These are phyloP conservation scores for Colletotrichum lentis DNA, from an alignment of 2,329 filamentous ascomycete genomes.

Conservation along the genomic window DNA sequence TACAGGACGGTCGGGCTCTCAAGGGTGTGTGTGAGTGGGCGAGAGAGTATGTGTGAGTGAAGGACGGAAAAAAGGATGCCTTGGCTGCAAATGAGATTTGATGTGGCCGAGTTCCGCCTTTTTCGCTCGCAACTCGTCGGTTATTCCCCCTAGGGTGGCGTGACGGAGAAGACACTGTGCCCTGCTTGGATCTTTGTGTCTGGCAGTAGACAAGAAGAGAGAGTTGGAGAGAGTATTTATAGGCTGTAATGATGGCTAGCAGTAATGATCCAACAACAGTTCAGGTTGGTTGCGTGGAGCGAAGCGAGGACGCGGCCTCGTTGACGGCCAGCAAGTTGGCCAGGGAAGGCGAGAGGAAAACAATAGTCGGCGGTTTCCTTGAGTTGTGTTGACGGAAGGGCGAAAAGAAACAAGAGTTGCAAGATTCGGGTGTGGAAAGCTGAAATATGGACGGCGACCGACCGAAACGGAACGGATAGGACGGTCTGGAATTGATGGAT, in stretches of 20 bases:
- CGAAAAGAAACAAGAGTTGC: conserved; percentile 18
- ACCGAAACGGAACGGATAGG: conserved; percentile 23
- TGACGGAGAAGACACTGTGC: conserved; percentile 28
- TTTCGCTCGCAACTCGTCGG: conserved; percentile 36
- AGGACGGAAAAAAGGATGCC: conserved; percentile 32
- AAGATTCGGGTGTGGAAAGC: neutral
- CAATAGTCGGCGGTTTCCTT: neutral
- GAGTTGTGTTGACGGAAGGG: conserved; percentile 16
- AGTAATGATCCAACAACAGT: conserved; percentile 9
- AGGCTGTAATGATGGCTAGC: neutral
- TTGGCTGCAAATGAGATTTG: conserved; percentile 36
- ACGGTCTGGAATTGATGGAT: conserved; percentile 22
- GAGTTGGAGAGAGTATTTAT: neutral
- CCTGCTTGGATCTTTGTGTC: conserved; percentile 11
- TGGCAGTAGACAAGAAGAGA: conserved; percentile 1
- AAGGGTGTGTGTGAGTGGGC: conserved; percentile 13
- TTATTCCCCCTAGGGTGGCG: conserved; percentile 37
- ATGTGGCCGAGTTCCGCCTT: conserved; percentile 37
- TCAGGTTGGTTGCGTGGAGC: neutral
- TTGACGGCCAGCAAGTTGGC: conserved; percentile 2
- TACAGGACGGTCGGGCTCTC: conserved; percentile 29
- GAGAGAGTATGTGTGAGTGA: neutral
- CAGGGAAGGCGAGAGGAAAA: neutral
- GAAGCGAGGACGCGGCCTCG: neutral
- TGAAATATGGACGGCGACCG: conserved; percentile 13